A percentile compares a stretch with the other conserved stretches of the same genome.
phyloP scores from a whole-genome alignment of 1,284 basidiomycete genomes.

The Amanita bisporigera region DNA sequence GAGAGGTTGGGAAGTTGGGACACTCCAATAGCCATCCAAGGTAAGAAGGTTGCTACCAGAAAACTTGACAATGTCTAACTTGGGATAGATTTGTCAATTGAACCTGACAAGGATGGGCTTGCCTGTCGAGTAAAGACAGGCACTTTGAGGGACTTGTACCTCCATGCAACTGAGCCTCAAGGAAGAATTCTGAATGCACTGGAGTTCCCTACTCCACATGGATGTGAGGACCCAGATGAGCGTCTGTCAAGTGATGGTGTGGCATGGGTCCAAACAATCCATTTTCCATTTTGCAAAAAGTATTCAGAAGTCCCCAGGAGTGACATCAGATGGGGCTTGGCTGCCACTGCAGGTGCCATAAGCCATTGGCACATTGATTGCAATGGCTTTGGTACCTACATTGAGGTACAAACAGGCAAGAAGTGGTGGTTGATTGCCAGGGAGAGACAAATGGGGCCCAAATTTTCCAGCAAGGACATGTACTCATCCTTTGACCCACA shows the following conservation, averaged over 20 bases:
- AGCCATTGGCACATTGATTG: background rate
- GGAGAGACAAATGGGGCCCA: background rate
- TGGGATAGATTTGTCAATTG: background rate
- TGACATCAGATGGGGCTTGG: background rate
- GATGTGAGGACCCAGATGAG: background rate
- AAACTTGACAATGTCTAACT: background rate
- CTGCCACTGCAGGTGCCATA: background rate
- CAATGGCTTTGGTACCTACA: background rate
- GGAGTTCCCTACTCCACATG: background rate
- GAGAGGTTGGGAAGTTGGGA: background rate
- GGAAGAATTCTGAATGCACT: background rate
- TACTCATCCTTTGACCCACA: background rate
- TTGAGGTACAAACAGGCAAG: background rate
- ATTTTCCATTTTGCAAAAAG: background rate
- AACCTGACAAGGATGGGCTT: background rate
- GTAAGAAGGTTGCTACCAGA: background rate
- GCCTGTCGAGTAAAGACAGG: too few relatives aligned
- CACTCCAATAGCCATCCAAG: background rate
- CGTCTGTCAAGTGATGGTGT: background rate
- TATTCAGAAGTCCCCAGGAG: background rate
- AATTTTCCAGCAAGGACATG: background rate
- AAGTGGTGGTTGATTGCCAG: background rate
- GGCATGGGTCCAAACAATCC: background rate
- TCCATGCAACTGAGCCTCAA: too few relatives aligned
- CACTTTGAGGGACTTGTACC: too few relatives aligned